These are phyloP conservation scores for Pseudonitzschia multiseries DNA, from an alignment of 108 stramenopile species.

Conservation along the genomic window DNA sequence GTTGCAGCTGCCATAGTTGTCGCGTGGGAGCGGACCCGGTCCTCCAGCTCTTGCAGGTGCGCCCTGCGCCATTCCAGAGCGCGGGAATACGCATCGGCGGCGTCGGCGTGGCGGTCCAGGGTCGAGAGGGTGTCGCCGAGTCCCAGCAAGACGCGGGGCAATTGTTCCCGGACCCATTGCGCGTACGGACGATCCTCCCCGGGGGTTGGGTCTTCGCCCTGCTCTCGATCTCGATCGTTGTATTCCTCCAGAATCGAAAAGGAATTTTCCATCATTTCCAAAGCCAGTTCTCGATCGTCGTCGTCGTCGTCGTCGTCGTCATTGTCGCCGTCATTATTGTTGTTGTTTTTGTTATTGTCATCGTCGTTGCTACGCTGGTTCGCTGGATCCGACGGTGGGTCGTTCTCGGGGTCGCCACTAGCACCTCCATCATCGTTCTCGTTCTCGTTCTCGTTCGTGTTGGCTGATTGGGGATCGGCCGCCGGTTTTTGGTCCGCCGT, in stretches of 20 bases:
- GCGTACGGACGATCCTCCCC: too few species aligned
- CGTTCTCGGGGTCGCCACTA: too few species aligned
- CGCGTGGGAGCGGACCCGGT: background rate
- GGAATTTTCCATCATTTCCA: slow-evolving; percentile 82
- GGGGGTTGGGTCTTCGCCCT: too few species aligned
- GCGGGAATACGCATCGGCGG: slow-evolving; percentile 75
- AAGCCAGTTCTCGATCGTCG: slow-evolving; percentile 53
- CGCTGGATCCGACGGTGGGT: too few species aligned
- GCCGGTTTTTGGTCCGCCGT: slow-evolving; percentile 7
- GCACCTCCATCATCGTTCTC: too few species aligned
- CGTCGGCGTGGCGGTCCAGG: slow-evolving; percentile 56
- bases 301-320: slow-evolving; percentile 34
- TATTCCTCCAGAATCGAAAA: slow-evolving; percentile 58
- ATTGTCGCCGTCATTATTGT: slow-evolving; percentile 13
- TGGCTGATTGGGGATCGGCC: too few species aligned
- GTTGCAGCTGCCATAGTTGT: background rate
- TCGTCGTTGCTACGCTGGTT: too few species aligned
- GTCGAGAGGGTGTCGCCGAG: slow-evolving; percentile 66
- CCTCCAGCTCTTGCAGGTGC: slow-evolving; percentile 26
- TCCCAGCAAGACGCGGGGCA: slow-evolving; percentile 64
- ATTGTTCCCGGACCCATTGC: slow-evolving; percentile 50
- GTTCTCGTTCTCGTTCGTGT: background rate
- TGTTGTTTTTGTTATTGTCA: slow-evolving; percentile 3
- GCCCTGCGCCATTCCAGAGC: slow-evolving; percentile 62
- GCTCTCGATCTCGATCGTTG: background rate